Evolutionary conservation across 495 filamentous ascomycete genomes (phyloP).

Genomic region (Cercophora newfieldiana): DNA sequence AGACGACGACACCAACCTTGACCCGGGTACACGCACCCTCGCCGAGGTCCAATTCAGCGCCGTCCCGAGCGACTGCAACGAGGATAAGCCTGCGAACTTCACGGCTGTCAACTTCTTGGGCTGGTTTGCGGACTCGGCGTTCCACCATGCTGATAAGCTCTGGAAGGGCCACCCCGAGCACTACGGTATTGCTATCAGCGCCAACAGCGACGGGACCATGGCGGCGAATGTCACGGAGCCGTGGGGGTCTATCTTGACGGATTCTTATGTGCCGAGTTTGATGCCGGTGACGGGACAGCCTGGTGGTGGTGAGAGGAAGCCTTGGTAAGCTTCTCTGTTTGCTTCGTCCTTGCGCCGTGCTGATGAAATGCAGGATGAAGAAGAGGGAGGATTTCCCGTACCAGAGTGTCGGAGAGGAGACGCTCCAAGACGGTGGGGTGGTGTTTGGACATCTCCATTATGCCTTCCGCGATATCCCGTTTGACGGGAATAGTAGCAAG

Average conservation of each 20-base stretch:
- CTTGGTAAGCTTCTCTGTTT: not conserved
- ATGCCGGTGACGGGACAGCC: conserved; percentile 14
- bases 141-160: conserved; percentile 17
- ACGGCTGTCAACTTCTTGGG: conserved; percentile 16
- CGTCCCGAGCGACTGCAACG: not conserved
- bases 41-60: conserved; percentile 12
- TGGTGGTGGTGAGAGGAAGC: conserved; percentile 18
- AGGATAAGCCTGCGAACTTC: conserved; percentile 8
- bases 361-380: conserved; percentile 4
- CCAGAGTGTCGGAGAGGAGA: conserved; percentile 17
- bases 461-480: conserved; percentile 22
- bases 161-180: conserved; percentile 25
- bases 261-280: conserved; percentile 10
- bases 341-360: not conserved
- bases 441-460: conserved; percentile 25
- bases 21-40: conserved; percentile 4
- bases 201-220: conserved; percentile 17
- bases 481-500: not conserved
- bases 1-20: not conserved
- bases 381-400: conserved; percentile 15
- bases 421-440: conserved; percentile 19
- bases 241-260: conserved; percentile 27
- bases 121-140: conserved; percentile 24
- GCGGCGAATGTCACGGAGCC: conserved; percentile 24
- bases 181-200: conserved; percentile 12